Base-by-base conservation (phyloP, 371 early-diverging fungal genomes). In the Synchytrium microbalum region DNA sequence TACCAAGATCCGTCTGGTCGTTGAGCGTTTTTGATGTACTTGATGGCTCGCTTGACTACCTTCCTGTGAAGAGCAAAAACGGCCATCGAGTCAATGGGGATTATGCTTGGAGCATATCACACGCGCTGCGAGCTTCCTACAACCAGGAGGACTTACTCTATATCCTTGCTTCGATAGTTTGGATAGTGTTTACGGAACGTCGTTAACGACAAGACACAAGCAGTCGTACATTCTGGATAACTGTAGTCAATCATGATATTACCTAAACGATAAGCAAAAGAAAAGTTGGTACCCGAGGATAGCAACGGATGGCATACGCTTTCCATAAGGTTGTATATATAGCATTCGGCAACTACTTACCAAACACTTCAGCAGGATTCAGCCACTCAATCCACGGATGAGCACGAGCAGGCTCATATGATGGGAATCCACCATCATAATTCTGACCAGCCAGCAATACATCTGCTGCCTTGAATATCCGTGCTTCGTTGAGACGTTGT, bases 181-280 rank as follows among this genome's bases (percentile, higher is more conserved):
- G 96, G 93, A 65, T 84, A 85, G 32, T 79, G 71, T 64, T 89
- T 83, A 26, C 77, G 68, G 78, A 95, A 97, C 8, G 83, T 79
- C 2, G 86, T 75, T 57, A 97, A 77, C 13, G 89, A 93, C 32
- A 92, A 86, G 31, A 96, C 76, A 10, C 89, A 92, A 27, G 94
- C 89, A 0, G 97, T 94, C 2, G 98, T 92, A 77, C 98, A 98
- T 72, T 98, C 98, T 8, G 93, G 91, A 74, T 98, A 98, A 59
- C 84, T 80, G 79, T 98, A 96, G 77, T 96, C 98, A 31, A 90
- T 86, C 98, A 98, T 98, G 67, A 96, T 95, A 68, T 92, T 86
- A 53, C 84, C 70, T 74, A 64, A 25, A 8, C 27, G 59, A 10
- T 30, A 32, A 58, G 27, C 14, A 61, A 23, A 16, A 24, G 25